A percentile compares a stretch with the other conserved stretches of the same genome.
These are phyloP conservation scores for Schizophyllum commune DNA, from an alignment of 1,284 basidiomycete genomes.

Conservation along the genomic window DNA sequence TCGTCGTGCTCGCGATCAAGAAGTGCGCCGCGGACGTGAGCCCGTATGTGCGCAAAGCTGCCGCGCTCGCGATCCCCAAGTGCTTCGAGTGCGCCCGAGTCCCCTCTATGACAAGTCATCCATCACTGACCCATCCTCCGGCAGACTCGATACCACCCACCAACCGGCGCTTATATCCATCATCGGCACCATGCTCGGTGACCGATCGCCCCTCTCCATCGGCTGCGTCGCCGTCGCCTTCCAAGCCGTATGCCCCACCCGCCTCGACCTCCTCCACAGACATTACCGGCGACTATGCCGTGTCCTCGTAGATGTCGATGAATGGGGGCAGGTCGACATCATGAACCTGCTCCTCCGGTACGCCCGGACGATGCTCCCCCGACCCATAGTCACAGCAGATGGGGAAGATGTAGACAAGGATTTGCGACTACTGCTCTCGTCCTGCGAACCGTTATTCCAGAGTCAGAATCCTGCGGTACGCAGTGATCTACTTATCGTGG, in stretches of 20 bases:
- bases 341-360: conserved; percentile 80
- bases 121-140: conserved; percentile 3
- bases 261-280: conserved; percentile 81
- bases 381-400: conserved; percentile 40
- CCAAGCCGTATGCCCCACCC: conserved; percentile 73
- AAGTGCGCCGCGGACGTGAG: conserved; percentile 88
- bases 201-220: conserved; percentile 83
- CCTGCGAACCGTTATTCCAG: conserved; percentile 70
- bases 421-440: conserved; percentile 69
- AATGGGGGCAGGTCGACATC: conserved; percentile 89
- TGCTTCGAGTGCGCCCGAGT: conserved; percentile 59
- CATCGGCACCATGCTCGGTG: conserved; percentile 69
- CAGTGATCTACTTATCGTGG: background rate
- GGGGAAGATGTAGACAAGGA: conserved; percentile 61
- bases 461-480: conserved; percentile 79
- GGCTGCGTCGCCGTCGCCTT: conserved; percentile 86
- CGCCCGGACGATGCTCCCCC: conserved; percentile 75
- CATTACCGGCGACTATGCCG: conserved; percentile 85
- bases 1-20: conserved; percentile 85
- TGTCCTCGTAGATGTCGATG: conserved; percentile 85
- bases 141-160: conserved; percentile 69
- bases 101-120: background rate
- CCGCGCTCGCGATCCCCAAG: conserved; percentile 85
- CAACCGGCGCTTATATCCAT: conserved; percentile 69
- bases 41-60: conserved; percentile 90